phyloP scores from a whole-genome alignment of 305 asterid species.

The Galium porrigens region DNA sequence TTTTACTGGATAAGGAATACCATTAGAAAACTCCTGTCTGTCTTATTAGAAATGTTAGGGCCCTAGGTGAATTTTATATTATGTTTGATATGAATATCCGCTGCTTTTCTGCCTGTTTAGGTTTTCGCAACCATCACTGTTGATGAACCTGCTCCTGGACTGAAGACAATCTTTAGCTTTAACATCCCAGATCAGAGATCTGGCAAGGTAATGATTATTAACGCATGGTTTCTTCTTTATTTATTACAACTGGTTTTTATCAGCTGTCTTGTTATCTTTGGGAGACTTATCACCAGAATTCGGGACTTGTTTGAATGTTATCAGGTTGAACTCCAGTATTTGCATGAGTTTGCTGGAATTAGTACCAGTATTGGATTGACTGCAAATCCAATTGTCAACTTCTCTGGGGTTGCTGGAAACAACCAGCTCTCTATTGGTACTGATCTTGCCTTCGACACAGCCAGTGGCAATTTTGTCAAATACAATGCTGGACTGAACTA shows the following conservation, averaged over 20 bases:
- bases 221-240: neutral
- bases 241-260: neutral
- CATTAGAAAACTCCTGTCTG: too few species aligned
- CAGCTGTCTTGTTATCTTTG: neutral
- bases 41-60: neutral
- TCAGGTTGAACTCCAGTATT: constrained; percentile 39
- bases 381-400: constrained; percentile 36
- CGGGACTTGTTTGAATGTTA: neutral
- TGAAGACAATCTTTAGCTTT: constrained; percentile 68
- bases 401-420: constrained; percentile 84
- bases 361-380: constrained; percentile 33
- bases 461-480: constrained; percentile 60
- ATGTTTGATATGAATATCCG: neutral
- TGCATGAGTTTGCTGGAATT: constrained; percentile 39
- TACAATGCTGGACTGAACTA: constrained; percentile 61
- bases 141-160: constrained; percentile 89
- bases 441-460: constrained; percentile 79
- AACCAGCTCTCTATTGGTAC: constrained; percentile 49
- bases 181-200: constrained; percentile 80
- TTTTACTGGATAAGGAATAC: too few species aligned
- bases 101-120: constrained; percentile 20
- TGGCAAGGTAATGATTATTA: constrained; percentile 47
- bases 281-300: neutral
- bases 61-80: neutral
- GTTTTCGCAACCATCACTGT: constrained; percentile 52